Percentiles rank a stretch among this genome's conserved stretches.
Conservation (phyloP, 495 filamentous ascomycete species). For the Neurospora africana region DNA sequence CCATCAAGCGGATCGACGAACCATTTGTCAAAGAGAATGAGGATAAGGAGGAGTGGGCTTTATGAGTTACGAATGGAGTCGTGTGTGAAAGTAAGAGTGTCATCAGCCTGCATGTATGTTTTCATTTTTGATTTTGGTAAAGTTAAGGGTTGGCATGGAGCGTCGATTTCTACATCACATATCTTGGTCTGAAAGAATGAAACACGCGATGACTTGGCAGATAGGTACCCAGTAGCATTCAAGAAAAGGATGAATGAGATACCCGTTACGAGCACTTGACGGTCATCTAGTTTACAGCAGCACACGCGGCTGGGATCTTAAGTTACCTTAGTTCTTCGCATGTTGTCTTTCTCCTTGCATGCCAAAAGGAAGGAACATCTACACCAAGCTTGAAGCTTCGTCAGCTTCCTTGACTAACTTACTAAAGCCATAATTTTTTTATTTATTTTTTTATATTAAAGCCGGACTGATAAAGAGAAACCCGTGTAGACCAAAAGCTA, state of each 20-base stretch:
- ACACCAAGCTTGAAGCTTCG: no score
- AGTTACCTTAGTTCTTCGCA: no score
- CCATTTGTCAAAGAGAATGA: conserved; percentile 70
- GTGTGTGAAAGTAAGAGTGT: neutral
- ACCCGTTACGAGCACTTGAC: neutral
- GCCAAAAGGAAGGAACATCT: no score
- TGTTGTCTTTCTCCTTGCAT: no score
- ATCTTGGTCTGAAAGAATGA: neutral
- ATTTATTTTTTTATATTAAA: no score
- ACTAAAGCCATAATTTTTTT: no score
- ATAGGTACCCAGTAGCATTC: neutral
- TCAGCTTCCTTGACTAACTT: no score
- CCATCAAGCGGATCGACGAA: conserved; percentile 85
- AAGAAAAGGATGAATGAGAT: neutral
- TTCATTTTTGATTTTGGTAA: neutral
- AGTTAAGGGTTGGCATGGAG: neutral
- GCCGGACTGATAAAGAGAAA: no score
- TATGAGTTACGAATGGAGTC: conserved; percentile 34
- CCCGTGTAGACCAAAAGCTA: no score
- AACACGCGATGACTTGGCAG: neutral
- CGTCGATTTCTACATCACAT: neutral
- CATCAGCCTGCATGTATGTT: neutral
- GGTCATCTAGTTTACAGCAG: neutral
- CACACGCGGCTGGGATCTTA: no score
- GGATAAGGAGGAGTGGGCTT: conserved; percentile 68